Evolutionary conservation across 768 basidiomycete genomes (phyloP), one percentile per base, ranked within the genome.

Genomic region (Strobilomyces dryophilus): DNA sequence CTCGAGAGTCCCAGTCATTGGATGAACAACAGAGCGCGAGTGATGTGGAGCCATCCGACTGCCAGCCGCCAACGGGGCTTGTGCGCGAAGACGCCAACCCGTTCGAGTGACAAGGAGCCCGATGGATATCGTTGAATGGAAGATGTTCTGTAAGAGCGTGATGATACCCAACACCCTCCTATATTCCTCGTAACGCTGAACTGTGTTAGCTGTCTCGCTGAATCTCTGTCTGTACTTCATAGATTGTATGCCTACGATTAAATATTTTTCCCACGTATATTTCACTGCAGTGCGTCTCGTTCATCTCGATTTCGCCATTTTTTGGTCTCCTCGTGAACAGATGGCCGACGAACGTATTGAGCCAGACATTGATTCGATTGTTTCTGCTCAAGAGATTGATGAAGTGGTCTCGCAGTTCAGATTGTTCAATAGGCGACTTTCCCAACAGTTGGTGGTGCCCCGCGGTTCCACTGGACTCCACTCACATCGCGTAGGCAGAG

Each of bases 21-120:
- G 62, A 62, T 15, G 74, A 70, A 47, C 59, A 61, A 21, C 74
- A 76, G 52, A 64, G 61, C 49, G 63, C 58, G 36, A 64, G 71
- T 37, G 77, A 75, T 63, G 72, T 72, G 42, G 71, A 76, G 31
- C 67, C 71, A 47, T 67, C 73, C 39, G 64, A 70, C 49, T 60
- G 58, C 15, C 71, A 62, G 41, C 49, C 61, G 41, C 58, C 66
- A 34, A 55, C 56, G 26, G 53, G 59, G 46, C 62, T 63, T 31
- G 73, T 75, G 61, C 74, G 72, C 48, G 81, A 82, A 59, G 85
- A 84, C 49, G 82, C 84, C 66, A 91, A 89, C 62, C 89, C 89
- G 18, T 91, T 92, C 84, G 59, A 63, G 51, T 56, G 45, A 60
- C 24, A 49, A 52, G 2, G 18, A 35, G 47, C 39, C 27, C 29